Base-by-base conservation (phyloP, 1,139 yeast species). In the Debaryomyces nepalensis region DNA sequence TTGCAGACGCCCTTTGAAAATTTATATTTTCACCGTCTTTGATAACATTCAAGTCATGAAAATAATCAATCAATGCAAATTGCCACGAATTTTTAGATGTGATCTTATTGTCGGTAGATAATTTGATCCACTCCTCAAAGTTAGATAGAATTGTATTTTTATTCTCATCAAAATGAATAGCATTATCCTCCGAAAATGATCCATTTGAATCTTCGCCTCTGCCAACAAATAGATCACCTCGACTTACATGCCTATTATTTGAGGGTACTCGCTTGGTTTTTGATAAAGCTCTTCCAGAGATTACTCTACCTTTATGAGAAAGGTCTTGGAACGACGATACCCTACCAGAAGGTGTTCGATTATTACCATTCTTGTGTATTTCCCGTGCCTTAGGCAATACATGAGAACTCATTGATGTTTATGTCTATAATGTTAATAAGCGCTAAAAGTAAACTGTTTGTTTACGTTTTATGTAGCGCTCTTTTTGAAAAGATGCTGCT, bases 71-170 rank as follows among this genome's bases (percentile, higher is more conserved):
- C 58, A 91, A 73, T 0, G 91, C 95, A 57, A 87, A 82, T 52
- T 87, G 86, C 97, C 74, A 61, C 41, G 72, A 76, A 54, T 84
- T 84, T 40, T 77, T 74, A 1, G 82, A 67, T 36, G 84, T 84
- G 59, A 84, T 82, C 58, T 84, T 85, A 61, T 89, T 90, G 59
- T 87, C 95, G 1, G 95, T 87, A n/a, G 95, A 89, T 65, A 87
- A 73, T 59, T 82, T 86, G 73, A 89, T 87, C 90, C 95, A 87
- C 64, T 87, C 93, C 58, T 90, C 96, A 61, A 88, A 89, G 54
- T 89, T 89, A 30, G 73, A 63, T 51, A 74, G 58, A 46, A 74
- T 73, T 10, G 75, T 71, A 48, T 72, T 71, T 45, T 61, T 69
- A 54, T 73, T 74, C 38, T 71, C 73, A 48, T 71, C 69, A 51